Evolutionary conservation across 1,139 yeast species (phyloP).

Genomic region (Hemisphaericaspora lyxosophila): DNA sequence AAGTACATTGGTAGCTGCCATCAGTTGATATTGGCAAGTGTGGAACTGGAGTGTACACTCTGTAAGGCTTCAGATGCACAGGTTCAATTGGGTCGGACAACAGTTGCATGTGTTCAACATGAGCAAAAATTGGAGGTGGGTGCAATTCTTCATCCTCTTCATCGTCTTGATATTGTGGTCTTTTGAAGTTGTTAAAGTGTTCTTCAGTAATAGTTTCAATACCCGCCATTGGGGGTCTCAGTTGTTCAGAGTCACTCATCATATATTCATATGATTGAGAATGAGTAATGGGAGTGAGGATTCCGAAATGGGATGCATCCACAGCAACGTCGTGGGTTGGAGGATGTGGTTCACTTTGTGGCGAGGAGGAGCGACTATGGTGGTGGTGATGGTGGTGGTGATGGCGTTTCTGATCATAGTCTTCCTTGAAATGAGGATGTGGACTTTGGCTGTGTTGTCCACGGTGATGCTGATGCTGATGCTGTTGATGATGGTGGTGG

Average conservation of each 20-base stretch:
- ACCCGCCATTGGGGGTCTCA: constrained; percentile 1
- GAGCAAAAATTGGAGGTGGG: too few species aligned
- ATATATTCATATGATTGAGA: constrained; percentile 10
- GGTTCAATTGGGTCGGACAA: neutral
- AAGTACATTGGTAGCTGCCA: constrained; percentile 24
- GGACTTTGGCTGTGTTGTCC: neutral
- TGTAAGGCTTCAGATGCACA: constrained; percentile 4
- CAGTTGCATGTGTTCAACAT: constrained; percentile 2
- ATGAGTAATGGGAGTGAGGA: constrained; percentile 14
- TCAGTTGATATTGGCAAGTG: neutral
- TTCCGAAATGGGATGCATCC: constrained; percentile 10
- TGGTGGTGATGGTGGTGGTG: constrained; percentile 5
- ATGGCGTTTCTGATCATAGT: constrained; percentile 1
- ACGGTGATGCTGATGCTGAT: constrained; percentile 2
- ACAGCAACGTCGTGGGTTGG: constrained; percentile 6
- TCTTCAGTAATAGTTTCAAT: constrained; percentile 12
- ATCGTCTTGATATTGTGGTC: neutral
- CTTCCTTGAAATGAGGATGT: neutral
- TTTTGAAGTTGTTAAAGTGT: constrained; percentile 3
- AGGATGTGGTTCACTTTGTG: constrained; percentile 1
- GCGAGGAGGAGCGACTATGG: neutral
- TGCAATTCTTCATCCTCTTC: too few species aligned
- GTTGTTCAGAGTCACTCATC: constrained; percentile 6
- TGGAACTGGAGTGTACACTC: too few species aligned
- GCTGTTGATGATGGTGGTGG: constrained; percentile 4